These are phyloP conservation scores for Handroanthus guayacan DNA, from an alignment of 257 asterid species.

Conservation along the genomic window DNA sequence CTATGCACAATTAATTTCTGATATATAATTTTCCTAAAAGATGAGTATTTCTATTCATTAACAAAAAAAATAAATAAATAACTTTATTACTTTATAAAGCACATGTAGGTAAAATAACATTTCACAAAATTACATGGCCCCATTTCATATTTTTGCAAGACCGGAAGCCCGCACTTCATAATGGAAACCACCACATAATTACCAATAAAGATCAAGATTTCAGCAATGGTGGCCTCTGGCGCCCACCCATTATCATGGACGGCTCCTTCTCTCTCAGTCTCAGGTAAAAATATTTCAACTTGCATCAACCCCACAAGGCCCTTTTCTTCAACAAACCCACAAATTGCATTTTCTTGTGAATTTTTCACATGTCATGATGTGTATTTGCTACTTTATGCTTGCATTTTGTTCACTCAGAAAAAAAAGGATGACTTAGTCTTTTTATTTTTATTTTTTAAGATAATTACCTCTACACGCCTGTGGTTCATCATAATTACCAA, in stretches of 20 bases:
- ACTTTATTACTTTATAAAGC: background rate
- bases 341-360: background rate
- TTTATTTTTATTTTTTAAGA: background rate
- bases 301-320: slow-evolving; percentile 4
- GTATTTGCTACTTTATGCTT: background rate
- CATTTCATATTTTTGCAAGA: background rate
- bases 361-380: background rate
- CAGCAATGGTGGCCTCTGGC: slow-evolving; percentile 24
- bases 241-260: slow-evolving; percentile 18
- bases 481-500: too few species aligned
- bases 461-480: too few species aligned
- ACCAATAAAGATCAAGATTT: slow-evolving; percentile 12
- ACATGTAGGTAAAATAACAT: background rate
- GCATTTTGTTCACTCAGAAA: background rate
- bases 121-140: background rate
- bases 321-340: slow-evolving; percentile 27
- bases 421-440: slow-evolving; percentile 20
- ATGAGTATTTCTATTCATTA: background rate
- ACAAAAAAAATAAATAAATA: background rate
- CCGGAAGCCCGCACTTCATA: background rate
- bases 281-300: slow-evolving; percentile 18
- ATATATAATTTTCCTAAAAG: too few species aligned
- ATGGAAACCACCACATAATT: background rate
- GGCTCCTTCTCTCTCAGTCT: background rate
- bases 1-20: background rate